Evolutionary conservation across 176 grass and related monocot species (phyloP), one percentile per base, ranked within the genome.

Genomic region (Elymus sibiricus): DNA sequence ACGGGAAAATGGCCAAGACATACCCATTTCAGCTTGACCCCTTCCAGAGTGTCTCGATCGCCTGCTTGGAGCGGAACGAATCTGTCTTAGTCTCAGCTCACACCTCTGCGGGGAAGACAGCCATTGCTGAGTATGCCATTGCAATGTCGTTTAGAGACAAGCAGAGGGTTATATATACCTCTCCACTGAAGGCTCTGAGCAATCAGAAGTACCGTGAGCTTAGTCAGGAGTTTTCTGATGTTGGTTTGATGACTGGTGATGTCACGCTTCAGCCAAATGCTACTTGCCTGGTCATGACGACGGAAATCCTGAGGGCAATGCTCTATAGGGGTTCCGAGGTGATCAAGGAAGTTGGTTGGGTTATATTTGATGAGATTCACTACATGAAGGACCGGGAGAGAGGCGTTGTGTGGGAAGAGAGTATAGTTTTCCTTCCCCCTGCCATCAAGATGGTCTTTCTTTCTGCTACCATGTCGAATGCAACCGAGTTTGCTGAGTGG

Each of bases 401-500:
- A 49, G 93, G 93, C 9, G 96, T 98, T 51, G 96, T 95, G 46
- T 98, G 96, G 97, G 97, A 99, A 89, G 94, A 99, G 76, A 99
- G 92, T 80, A 99, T 96, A 86, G 89, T 99, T 32, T 99, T 99
- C 85, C 83, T 99, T 35, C 97, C 97, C 3, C 92, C 94, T 1
- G 97, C 93, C 22, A 98, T 98, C 83, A 98, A 98, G 91, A 98
- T 98, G 96, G 91, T 98, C 40, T 98, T 98, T 61, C 90, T 98
- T 43, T 95, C 96, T 28, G 96, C 97, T 44, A 99, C 97, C 64
- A 99, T 96, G 97, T 99, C 97, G 0, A 99, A 99, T 77, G 97
- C 97, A 10, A 96, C 94, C 1, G 94, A 99, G 89, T 99, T 99
- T 91, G 97, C 97, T 25, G 97, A 96, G 82, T 99, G 97, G 94